A percentile compares a stretch with the other conserved stretches of the same genome.
phyloP scores from a whole-genome alignment of 2,329 filamentous ascomycete species.

The Colletotrichum truncatum region DNA sequence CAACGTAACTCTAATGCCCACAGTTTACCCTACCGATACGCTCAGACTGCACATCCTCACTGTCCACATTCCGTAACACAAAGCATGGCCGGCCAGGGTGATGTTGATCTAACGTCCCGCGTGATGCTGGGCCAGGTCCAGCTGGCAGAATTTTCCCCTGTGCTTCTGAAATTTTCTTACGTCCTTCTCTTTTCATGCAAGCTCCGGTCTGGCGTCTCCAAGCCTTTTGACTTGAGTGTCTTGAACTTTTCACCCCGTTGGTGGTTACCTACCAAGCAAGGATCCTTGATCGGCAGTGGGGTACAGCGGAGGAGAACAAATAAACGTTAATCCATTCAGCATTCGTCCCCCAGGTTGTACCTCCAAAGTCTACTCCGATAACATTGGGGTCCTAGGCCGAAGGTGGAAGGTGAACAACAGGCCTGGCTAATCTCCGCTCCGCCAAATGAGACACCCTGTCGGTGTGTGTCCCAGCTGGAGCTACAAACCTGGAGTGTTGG shows the following conservation, averaged over 20 bases:
- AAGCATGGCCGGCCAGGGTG: not conserved
- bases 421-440: conserved; percentile 3
- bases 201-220: not conserved
- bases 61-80: not conserved
- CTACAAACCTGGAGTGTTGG: not conserved
- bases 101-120: not conserved
- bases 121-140: not conserved
- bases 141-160: not conserved
- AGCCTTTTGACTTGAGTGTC: not conserved
- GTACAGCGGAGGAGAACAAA: not conserved
- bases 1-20: not conserved
- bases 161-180: not conserved
- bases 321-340: conserved; percentile 24
- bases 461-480: not conserved
- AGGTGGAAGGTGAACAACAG: conserved; percentile 15
- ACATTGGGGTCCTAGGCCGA: conserved; percentile 13
- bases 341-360: not conserved
- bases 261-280: not conserved
- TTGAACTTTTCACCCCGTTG: not conserved
- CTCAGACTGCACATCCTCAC: not conserved
- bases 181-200: conserved; percentile 18
- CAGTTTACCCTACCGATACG: not conserved
- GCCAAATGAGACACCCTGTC: not conserved
- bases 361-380: conserved; percentile 7
- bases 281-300: conserved; percentile 4